A percentile compares a stretch with the other conserved stretches of the same genome.
phyloP scores from a whole-genome alignment of 495 filamentous ascomycete genomes.

The Letharia columbiana region DNA sequence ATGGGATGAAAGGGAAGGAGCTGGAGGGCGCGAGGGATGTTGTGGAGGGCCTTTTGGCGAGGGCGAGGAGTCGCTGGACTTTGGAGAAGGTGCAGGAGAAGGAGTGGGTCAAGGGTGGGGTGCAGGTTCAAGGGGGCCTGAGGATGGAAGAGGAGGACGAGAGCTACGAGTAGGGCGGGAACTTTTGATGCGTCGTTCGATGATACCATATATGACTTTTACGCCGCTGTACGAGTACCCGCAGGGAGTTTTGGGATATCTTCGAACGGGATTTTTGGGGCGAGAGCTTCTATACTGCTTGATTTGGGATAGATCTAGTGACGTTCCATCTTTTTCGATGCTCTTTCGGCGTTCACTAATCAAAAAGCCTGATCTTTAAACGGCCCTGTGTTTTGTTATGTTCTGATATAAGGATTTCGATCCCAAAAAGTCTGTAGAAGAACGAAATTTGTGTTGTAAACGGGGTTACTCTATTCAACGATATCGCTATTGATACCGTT shows the following conservation, averaged over 20 bases:
- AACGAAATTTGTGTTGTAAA: background rate
- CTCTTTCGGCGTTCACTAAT: background rate
- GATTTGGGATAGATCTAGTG: background rate
- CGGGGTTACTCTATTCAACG: background rate
- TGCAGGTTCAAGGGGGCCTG: constrained; percentile 62
- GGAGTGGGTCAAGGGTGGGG: constrained; percentile 68
- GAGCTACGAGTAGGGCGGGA: background rate
- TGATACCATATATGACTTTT: background rate
- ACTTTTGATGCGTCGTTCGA: background rate
- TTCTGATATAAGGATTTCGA: background rate
- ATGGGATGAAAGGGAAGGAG: constrained; percentile 46
- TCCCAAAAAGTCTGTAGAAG: background rate
- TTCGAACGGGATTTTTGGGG: background rate
- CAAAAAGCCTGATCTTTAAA: background rate
- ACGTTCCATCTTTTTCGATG: background rate
- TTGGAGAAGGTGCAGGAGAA: constrained; percentile 60
- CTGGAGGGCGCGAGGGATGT: constrained; percentile 67
- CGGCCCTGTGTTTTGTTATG: no score
- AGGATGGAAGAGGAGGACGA: constrained; percentile 58
- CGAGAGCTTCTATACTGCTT: background rate
- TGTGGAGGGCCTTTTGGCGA: constrained; percentile 74
- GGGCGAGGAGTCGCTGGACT: constrained; percentile 64
- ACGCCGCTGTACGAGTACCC: background rate
- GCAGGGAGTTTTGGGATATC: background rate
- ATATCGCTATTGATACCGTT: background rate